These are phyloP conservation scores for Cladobotryum protrusum DNA, from an alignment of 2,329 filamentous ascomycete genomes.

Conservation along the genomic window DNA sequence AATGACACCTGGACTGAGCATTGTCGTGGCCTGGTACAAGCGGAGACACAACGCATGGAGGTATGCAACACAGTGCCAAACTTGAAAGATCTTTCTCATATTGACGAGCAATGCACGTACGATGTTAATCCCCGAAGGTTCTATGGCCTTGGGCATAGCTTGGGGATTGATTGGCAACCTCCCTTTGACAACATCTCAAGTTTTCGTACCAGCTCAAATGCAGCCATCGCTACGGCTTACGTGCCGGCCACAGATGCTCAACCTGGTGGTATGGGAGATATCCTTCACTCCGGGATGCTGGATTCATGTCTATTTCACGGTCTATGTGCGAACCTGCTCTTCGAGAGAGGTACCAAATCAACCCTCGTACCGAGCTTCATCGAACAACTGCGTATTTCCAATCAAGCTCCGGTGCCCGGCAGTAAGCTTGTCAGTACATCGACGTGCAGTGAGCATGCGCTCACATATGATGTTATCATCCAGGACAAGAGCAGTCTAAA, in stretches of 20 bases:
- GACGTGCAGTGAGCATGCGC: background rate
- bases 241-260: background rate
- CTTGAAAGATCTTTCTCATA: too few species aligned
- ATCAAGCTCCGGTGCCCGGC: background rate
- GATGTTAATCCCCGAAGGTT: constrained; percentile 9
- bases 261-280: constrained; percentile 3
- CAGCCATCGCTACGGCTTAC: constrained; percentile 1
- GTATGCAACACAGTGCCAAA: background rate
- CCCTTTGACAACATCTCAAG: constrained; percentile 14
- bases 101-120: constrained; percentile 3
- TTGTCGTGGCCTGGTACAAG: constrained; percentile 21
- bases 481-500: background rate
- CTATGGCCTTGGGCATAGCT: constrained; percentile 10
- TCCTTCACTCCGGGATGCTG: constrained; percentile 3
- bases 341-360: constrained; percentile 8
- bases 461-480: background rate
- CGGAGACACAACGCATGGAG: background rate
- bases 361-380: constrained; percentile 12
- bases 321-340: constrained; percentile 2
- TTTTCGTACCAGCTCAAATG: constrained; percentile 7
- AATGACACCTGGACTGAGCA: constrained; percentile 20
- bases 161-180: constrained; percentile 13
- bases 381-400: constrained; percentile 5
- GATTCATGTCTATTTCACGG: constrained; percentile 2
- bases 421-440: constrained; percentile 2